phyloP scores from a whole-genome alignment of 2,329 filamentous ascomycete genomes.

The Lojkania enalia region DNA sequence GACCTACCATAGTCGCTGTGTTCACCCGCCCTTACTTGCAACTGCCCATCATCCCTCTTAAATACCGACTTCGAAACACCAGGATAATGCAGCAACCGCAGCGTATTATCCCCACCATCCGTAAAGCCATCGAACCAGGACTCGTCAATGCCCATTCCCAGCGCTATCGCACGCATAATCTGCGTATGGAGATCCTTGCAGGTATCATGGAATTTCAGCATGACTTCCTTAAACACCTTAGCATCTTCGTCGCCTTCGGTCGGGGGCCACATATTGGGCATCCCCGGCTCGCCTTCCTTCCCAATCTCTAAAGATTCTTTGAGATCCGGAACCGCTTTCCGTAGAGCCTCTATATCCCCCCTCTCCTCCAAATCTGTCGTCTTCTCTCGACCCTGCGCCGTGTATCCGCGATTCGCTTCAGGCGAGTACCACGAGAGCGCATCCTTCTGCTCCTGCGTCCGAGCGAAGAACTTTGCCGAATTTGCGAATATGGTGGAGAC shows the following conservation, averaged over 20 bases:
- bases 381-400: constrained; percentile 50
- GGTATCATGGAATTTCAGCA: constrained; percentile 73
- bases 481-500: constrained; percentile 64
- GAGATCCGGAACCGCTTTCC: constrained; percentile 45
- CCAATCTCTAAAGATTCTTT: constrained; percentile 67
- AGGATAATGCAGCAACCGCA: constrained; percentile 78
- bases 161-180: constrained; percentile 81
- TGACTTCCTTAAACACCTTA: constrained; percentile 67
- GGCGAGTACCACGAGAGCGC: constrained; percentile 48
- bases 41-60: constrained; percentile 65
- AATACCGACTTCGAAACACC: constrained; percentile 68
- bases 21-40: constrained; percentile 76
- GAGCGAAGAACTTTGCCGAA: constrained; percentile 45
- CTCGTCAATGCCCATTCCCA: constrained; percentile 75
- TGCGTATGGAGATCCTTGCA: constrained; percentile 76
- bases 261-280: constrained; percentile 77
- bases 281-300: constrained; percentile 60
- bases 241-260: constrained; percentile 56
- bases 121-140: constrained; percentile 77
- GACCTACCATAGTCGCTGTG: constrained; percentile 67
- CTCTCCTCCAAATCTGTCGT: constrained; percentile 42
- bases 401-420: constrained; percentile 55
- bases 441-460: constrained; percentile 44
- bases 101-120: constrained; percentile 54
- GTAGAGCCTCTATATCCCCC: constrained; percentile 41